phyloP scores from a whole-genome alignment of 2,329 filamentous ascomycete species.

The Scedosporium apiospermum region DNA sequence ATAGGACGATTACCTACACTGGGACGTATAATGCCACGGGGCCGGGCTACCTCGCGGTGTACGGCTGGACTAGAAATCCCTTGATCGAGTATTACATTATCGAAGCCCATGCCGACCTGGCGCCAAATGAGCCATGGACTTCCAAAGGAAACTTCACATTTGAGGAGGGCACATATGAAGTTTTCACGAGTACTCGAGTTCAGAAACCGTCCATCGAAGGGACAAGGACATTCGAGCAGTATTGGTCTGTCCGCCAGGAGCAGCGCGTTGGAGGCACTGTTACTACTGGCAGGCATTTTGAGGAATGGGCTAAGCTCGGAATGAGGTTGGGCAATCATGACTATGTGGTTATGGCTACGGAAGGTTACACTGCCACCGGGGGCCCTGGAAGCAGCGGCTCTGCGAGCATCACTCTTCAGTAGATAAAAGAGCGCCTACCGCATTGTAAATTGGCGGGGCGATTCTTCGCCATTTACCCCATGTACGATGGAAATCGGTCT shows the following conservation, averaged over 20 bases:
- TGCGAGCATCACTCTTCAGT: constrained; percentile 3
- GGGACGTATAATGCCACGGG: constrained; percentile 21
- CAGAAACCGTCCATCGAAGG: constrained; percentile 38
- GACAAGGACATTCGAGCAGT: constrained; percentile 41
- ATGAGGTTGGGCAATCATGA: constrained; percentile 37
- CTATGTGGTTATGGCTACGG: constrained; percentile 47
- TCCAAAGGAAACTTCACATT: constrained; percentile 24
- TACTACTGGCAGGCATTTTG: constrained; percentile 39
- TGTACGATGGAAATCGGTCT: too few relatives aligned
- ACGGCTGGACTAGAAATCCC: constrained; percentile 27
- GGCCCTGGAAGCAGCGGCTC: constrained; percentile 2
- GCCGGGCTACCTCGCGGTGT: constrained; percentile 22
- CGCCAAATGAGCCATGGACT: constrained; percentile 22
- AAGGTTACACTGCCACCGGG: constrained; percentile 29
- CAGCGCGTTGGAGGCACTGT: constrained; percentile 43
- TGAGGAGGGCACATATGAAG: constrained; percentile 28
- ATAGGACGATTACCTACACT: constrained; percentile 17
- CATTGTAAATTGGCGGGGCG: too few relatives aligned
- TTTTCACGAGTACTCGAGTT: constrained; percentile 24
- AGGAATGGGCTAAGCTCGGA: constrained; percentile 40
- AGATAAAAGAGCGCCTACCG: background rate
- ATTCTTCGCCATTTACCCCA: too few relatives aligned
- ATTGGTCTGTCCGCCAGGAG: constrained; percentile 39
- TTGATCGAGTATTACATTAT: constrained; percentile 29
- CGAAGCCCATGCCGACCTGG: constrained; percentile 26